phyloP scores from a whole-genome alignment of 2,329 filamentous ascomycete species.

The Raffaelea ambrosiae region DNA sequence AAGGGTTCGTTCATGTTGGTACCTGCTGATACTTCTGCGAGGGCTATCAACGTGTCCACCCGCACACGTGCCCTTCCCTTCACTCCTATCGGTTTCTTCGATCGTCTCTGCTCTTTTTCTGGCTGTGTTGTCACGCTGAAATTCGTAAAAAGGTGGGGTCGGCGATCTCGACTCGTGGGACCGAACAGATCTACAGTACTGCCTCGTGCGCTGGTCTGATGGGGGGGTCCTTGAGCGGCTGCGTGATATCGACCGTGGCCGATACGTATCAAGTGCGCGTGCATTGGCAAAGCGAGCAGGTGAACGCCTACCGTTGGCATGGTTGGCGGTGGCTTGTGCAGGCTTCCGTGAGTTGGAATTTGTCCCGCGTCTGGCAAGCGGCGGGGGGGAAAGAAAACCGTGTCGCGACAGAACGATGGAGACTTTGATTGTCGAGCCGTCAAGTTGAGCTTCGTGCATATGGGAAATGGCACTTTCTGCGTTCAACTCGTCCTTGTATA shows the following conservation, averaged over 20 bases:
- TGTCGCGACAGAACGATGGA: constrained; percentile 80
- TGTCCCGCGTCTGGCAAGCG: constrained; percentile 55
- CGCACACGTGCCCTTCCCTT: no score
- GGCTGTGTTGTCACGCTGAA: no score
- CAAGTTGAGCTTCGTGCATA: constrained; percentile 96
- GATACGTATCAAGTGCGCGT: constrained; percentile 33
- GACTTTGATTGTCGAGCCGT: constrained; percentile 74
- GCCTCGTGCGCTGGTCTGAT: no score
- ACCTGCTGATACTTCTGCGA: no score
- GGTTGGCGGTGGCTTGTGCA: constrained; percentile 21
- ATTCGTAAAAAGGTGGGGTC: no score
- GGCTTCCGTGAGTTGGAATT: constrained; percentile 49
- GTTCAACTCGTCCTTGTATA: constrained; percentile 67
- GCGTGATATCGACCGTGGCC: constrained; percentile 49
- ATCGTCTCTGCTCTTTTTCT: no score
- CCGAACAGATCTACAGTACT: no score
- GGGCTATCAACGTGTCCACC: no score
- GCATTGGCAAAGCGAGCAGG: constrained; percentile 27
- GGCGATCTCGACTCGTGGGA: no score
- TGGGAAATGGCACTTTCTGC: constrained; percentile 85
- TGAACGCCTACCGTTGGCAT: constrained; percentile 3
- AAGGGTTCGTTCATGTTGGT: no score
- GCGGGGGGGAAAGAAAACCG: constrained; percentile 74
- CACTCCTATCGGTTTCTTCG: no score
- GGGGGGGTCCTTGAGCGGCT: constrained; percentile 21